phyloP scores from a whole-genome alignment of 2,329 filamentous ascomycete genomes.

The Ascochyta fabae region DNA sequence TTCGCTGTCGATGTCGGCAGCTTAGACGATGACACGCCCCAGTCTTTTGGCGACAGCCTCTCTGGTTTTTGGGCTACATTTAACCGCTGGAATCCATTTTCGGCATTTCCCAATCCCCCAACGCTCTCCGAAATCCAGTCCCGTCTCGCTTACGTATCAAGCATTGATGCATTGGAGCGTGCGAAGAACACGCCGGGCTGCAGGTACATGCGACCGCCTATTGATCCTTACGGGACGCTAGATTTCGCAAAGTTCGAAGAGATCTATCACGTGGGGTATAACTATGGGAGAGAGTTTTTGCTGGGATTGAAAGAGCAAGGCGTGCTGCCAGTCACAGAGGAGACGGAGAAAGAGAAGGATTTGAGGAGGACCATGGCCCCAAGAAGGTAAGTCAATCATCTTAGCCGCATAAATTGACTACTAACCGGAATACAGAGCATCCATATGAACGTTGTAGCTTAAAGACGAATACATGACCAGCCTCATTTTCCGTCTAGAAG shows the following conservation, averaged over 20 bases:
- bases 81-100: slow-evolving; percentile 98
- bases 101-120: slow-evolving; percentile 84
- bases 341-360: slow-evolving; percentile 59
- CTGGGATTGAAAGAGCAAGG: slow-evolving; percentile 79
- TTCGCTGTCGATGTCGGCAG: slow-evolving; percentile 96
- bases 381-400: slow-evolving; percentile 6
- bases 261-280: slow-evolving; percentile 88
- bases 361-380: slow-evolving; percentile 60
- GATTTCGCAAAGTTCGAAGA: slow-evolving; percentile 99
- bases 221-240: slow-evolving; percentile 90
- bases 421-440: slow-evolving; percentile 11
- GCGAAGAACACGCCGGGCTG: slow-evolving; percentile 92
- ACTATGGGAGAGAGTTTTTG: slow-evolving; percentile 82
- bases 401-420: background rate
- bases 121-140: slow-evolving; percentile 96
- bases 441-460: background rate
- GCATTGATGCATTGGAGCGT: slow-evolving; percentile 89
- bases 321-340: slow-evolving; percentile 65
- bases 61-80: slow-evolving; percentile 94
- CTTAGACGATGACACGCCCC: slow-evolving; percentile 88
- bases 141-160: slow-evolving; percentile 90
- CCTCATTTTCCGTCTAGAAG: too few species aligned
- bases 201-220: slow-evolving; percentile 93
- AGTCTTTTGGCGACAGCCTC: slow-evolving; percentile 90
- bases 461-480: too few species aligned